Conservation (phyloP, 1,139 yeast species). For the Scheffersomyces segobiensis region DNA sequence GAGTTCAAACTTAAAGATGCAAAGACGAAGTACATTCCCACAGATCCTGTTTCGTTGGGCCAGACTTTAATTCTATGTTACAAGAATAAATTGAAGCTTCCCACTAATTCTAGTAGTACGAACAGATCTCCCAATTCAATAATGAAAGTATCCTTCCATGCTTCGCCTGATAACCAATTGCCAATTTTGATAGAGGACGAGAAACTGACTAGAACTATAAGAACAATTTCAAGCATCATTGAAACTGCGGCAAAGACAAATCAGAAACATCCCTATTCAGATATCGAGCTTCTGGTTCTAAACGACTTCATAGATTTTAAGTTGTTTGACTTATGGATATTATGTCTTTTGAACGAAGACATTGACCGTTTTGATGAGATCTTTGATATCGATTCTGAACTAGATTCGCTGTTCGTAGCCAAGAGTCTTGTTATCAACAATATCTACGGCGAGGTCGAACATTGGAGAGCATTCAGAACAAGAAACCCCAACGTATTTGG, state of each 20-base stretch:
- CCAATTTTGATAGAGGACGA: conserved; percentile 45
- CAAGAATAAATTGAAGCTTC: conserved; percentile 36
- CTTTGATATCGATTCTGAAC: conserved; percentile 7
- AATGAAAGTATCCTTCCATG: conserved; percentile 35
- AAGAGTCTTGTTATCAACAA: conserved; percentile 5
- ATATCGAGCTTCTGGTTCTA: conserved; percentile 20
- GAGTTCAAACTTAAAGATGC: conserved; percentile 12
- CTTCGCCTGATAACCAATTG: conserved; percentile 41
- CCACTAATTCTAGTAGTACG: conserved; percentile 9
- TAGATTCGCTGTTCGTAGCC: neutral
- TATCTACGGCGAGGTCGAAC: conserved; percentile 8
- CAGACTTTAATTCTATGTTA: conserved; percentile 32
- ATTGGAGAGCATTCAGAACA: conserved; percentile 12
- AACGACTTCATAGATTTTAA: conserved; percentile 36
- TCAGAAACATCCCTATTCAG: conserved; percentile 1
- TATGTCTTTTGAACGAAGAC: conserved; percentile 27
- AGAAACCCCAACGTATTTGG: conserved; percentile 14
- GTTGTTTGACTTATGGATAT: conserved; percentile 43
- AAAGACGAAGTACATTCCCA: conserved; percentile 26
- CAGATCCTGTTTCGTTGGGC: conserved; percentile 47
- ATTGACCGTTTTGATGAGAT: conserved; percentile 4
- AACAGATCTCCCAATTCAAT: conserved; percentile 17
- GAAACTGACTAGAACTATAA: conserved; percentile 23
- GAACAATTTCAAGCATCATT: conserved; percentile 20
- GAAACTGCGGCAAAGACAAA: conserved; percentile 20